phyloP scores from a whole-genome alignment of 2,329 filamentous ascomycete genomes.

The Fusarium zealandicum region DNA sequence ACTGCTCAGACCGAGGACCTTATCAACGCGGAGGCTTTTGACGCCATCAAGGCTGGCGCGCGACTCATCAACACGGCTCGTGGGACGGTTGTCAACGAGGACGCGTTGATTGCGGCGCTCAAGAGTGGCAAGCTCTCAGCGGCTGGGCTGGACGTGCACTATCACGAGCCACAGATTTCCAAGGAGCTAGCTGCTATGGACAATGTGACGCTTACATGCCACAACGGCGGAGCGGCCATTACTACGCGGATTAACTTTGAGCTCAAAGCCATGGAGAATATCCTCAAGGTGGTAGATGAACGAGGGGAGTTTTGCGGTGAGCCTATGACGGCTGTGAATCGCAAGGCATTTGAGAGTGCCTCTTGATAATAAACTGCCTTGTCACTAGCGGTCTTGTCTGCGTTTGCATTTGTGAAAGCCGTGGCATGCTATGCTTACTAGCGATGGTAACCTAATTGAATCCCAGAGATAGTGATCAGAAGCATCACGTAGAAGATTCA shows the following conservation, averaged over 20 bases:
- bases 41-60: constrained; percentile 55
- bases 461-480: too few species aligned
- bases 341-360: constrained; percentile 6
- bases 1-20: constrained; percentile 28
- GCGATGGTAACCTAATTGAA: too few species aligned
- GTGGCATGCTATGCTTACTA: not conserved
- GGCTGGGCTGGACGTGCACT: constrained; percentile 63
- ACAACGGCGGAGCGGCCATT: constrained; percentile 49
- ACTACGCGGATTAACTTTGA: constrained; percentile 52
- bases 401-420: not conserved
- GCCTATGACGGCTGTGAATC: constrained; percentile 27
- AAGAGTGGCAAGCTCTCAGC: constrained; percentile 54
- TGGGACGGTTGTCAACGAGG: constrained; percentile 60
- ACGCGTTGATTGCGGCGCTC: constrained; percentile 55
- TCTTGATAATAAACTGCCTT: not conserved
- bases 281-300: constrained; percentile 33
- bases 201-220: constrained; percentile 49
- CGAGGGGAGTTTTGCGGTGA: constrained; percentile 24
- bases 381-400: too few species aligned
- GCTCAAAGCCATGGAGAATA: constrained; percentile 35
- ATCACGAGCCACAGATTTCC: constrained; percentile 58
- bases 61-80: constrained; percentile 61
- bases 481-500: not conserved
- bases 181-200: constrained; percentile 48
- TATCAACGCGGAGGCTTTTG: constrained; percentile 21